These are phyloP conservation scores for Leavenworthia alabamica DNA, from an alignment of 345 rosid genomes.

Conservation along the genomic window DNA sequence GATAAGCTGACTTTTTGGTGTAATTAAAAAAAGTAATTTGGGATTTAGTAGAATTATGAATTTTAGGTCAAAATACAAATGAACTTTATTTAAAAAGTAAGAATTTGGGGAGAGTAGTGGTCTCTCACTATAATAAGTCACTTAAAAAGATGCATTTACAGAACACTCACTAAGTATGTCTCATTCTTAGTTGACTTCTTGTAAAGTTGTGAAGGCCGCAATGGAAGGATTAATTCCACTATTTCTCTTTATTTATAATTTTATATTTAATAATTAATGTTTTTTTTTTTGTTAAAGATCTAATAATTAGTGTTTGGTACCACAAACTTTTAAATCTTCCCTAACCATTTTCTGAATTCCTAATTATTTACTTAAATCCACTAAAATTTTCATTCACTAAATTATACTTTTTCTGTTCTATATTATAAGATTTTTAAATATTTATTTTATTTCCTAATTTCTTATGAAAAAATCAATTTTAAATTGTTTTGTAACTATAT, in stretches of 20 bases:
- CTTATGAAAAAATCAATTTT: too few relatives aligned
- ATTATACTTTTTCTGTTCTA: too few relatives aligned
- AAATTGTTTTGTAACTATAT: too few relatives aligned
- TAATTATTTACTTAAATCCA: background rate
- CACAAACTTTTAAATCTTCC: slow-evolving; percentile 13
- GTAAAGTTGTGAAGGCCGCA: slow-evolving; percentile 38
- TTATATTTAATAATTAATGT: background rate
- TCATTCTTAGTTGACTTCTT: slow-evolving; percentile 33
- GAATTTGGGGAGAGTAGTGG: too few relatives aligned
- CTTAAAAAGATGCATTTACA: slow-evolving; percentile 31
- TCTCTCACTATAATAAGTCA: slow-evolving; percentile 33
- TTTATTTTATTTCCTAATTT: too few relatives aligned
- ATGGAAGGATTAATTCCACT: slow-evolving; percentile 37
- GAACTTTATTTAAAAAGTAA: too few relatives aligned
- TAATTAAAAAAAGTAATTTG: too few relatives aligned
- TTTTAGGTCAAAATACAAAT: slow-evolving; percentile 20
- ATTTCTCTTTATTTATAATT: slow-evolving; percentile 4
- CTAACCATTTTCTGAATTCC: background rate
- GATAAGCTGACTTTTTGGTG: too few relatives aligned
- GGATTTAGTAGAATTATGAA: too few relatives aligned
- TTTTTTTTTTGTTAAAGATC: too few relatives aligned
- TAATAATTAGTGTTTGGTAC: slow-evolving; percentile 21
- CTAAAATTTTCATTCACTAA: too few relatives aligned
- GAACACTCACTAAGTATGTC: slow-evolving; percentile 49
- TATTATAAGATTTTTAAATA: too few relatives aligned